phyloP scores from a whole-genome alignment of 768 basidiomycete genomes.

The Glaciozyma antarctica region DNA sequence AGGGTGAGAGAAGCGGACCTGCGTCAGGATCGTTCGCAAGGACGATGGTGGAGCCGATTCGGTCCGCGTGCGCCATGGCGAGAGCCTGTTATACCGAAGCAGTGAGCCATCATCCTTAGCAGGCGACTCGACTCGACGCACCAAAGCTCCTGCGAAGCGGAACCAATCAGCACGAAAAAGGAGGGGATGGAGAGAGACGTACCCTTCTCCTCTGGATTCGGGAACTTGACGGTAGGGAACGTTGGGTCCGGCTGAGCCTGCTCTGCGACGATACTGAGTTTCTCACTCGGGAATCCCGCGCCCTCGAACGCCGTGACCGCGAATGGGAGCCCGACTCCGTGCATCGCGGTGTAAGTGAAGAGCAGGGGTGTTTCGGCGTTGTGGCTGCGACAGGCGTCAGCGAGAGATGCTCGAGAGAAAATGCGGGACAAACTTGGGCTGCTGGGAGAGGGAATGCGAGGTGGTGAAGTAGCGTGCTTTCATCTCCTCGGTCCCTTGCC shows the following conservation, averaged over 20 bases:
- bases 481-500: slow-evolving; percentile 55
- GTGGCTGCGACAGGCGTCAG: neutral
- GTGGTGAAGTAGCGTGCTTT: slow-evolving; percentile 51
- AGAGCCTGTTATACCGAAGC: slow-evolving; percentile 53
- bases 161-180: neutral
- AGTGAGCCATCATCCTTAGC: neutral
- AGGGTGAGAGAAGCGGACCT: slow-evolving; percentile 56
- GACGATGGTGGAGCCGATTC: slow-evolving; percentile 52
- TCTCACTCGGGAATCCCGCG: slow-evolving; percentile 51
- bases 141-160: neutral
- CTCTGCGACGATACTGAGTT: slow-evolving; percentile 49
- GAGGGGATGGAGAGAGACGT: slow-evolving; percentile 4
- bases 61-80: slow-evolving; percentile 56
- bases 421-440: slow-evolving; percentile 1
- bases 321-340: slow-evolving; percentile 70
- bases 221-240: slow-evolving; percentile 74
- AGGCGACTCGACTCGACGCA: neutral
- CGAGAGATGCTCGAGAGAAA: neutral
- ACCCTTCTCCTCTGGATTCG: slow-evolving; percentile 88
- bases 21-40: slow-evolving; percentile 85
- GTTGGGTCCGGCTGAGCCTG: slow-evolving; percentile 71
- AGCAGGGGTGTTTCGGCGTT: slow-evolving; percentile 45
- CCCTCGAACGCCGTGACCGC: slow-evolving; percentile 50
- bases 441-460: slow-evolving; percentile 35
- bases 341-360: slow-evolving; percentile 84